These are phyloP conservation scores for Talaromyces amestolkiae DNA, from an alignment of 2,329 filamentous ascomycete genomes.

Conservation along the genomic window DNA sequence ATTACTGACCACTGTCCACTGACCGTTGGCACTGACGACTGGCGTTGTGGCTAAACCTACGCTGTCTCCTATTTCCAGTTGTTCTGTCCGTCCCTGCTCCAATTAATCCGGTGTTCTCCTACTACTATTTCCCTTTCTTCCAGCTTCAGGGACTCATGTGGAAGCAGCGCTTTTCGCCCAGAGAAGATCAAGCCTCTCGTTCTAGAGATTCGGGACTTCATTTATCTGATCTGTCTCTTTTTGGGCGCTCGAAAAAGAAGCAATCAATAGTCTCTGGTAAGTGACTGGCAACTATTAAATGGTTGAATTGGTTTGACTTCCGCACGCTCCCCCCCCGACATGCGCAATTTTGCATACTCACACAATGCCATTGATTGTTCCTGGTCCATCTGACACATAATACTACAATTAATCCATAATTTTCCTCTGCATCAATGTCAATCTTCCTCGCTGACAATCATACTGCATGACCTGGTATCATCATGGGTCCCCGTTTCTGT, in stretches of 20 bases:
- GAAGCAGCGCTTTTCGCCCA: slow-evolving; percentile 42
- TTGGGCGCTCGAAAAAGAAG: slow-evolving; percentile 37
- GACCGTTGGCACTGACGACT: neutral
- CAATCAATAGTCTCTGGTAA: slow-evolving; percentile 31
- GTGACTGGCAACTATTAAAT: slow-evolving; percentile 16
- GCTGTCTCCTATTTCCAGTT: slow-evolving; percentile 6
- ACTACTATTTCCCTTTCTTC: neutral
- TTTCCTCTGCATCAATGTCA: neutral
- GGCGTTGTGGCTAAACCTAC: slow-evolving; percentile 9
- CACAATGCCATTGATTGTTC: neutral
- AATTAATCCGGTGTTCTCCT: neutral
- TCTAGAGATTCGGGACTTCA: slow-evolving; percentile 33
- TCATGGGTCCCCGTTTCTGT: slow-evolving; percentile 18
- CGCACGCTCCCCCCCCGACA: slow-evolving; percentile 12
- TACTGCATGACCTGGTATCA: slow-evolving; percentile 12
- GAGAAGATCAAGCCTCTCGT: slow-evolving; percentile 40
- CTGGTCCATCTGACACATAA: neutral
- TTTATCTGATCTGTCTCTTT: slow-evolving; percentile 34
- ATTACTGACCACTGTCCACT: neutral
- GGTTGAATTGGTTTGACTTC: slow-evolving; percentile 6
- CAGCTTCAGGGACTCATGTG: slow-evolving; percentile 32
- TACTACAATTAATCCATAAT: neutral
- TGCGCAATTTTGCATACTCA: slow-evolving; percentile 12
- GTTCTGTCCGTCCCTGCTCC: neutral
- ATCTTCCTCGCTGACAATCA: slow-evolving; percentile 3